phyloP scores from a whole-genome alignment of 2,329 filamentous ascomycete species.

The Penicillium sp. region DNA sequence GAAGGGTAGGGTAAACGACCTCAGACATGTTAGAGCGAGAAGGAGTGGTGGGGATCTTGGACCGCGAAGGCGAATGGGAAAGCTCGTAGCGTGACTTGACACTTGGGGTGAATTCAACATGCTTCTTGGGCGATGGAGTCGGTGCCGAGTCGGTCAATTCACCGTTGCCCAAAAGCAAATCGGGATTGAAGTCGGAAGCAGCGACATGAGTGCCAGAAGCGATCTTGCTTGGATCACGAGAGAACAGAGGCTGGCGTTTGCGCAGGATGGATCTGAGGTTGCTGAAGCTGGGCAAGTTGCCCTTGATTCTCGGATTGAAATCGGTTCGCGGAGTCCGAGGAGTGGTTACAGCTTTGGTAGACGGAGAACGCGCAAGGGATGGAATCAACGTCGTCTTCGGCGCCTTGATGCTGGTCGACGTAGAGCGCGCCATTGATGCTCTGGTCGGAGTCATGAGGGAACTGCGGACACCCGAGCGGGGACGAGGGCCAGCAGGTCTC shows the following conservation, averaged over 20 bases:
- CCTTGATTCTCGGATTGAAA: constrained; percentile 45
- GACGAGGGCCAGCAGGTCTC: constrained; percentile 27
- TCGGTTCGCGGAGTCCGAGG: constrained; percentile 45
- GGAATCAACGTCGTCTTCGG: constrained; percentile 53
- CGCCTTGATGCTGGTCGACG: constrained; percentile 49
- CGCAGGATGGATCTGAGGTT: constrained; percentile 61
- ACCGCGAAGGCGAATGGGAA: constrained; percentile 41
- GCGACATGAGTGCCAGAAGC: constrained; percentile 55
- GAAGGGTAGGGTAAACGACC: constrained; percentile 37
- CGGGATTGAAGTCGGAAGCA: constrained; percentile 41
- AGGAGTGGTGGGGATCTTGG: constrained; percentile 32
- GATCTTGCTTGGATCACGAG: constrained; percentile 55
- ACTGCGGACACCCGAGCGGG: constrained; percentile 47
- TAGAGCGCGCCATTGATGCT: constrained; percentile 61
- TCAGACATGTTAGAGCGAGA: constrained; percentile 24
- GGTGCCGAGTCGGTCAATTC: constrained; percentile 41
- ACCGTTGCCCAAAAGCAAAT: constrained; percentile 47
- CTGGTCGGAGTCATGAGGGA: constrained; percentile 74
- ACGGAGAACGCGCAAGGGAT: constrained; percentile 49
- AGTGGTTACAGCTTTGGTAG: constrained; percentile 48
- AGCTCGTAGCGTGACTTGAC: constrained; percentile 50
- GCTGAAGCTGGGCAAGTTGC: constrained; percentile 48
- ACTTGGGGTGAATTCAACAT: constrained; percentile 73
- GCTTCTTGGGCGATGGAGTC: constrained; percentile 71
- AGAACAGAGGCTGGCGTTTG: constrained; percentile 56